These are phyloP conservation scores for Mycena maculata DNA, from an alignment of 768 basidiomycete genomes.

Conservation along the genomic window DNA sequence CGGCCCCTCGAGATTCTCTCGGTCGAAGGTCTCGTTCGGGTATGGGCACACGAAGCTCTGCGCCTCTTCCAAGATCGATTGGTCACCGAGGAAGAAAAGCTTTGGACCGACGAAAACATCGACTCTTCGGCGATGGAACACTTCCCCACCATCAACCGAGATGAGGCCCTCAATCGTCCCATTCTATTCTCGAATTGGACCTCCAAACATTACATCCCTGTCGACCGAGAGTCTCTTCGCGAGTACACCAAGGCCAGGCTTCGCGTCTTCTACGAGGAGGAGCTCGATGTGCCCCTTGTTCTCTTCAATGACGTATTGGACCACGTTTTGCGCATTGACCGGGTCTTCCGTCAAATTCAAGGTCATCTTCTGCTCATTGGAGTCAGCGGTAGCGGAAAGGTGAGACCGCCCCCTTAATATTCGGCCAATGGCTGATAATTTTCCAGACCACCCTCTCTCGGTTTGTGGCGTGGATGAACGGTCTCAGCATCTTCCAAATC, in stretches of 20 bases:
- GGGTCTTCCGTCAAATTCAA: slow-evolving; percentile 98
- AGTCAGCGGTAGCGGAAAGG: slow-evolving; percentile 98
- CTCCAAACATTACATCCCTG: slow-evolving; percentile 94
- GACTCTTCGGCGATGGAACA: slow-evolving; percentile 85
- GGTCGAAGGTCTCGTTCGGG: slow-evolving; percentile 93
- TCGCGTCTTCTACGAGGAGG: slow-evolving; percentile 99
- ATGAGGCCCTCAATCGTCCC: slow-evolving; percentile 88
- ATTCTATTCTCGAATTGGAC: slow-evolving; percentile 99
- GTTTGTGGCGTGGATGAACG: slow-evolving; percentile 99
- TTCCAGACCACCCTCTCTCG: slow-evolving; percentile 93
- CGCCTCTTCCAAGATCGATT: slow-evolving; percentile 98
- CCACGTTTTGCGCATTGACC: slow-evolving; percentile 96
- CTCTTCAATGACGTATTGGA: slow-evolving; percentile 99
- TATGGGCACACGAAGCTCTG: slow-evolving; percentile 98
- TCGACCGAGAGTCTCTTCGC: slow-evolving; percentile 91
- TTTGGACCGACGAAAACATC: slow-evolving; percentile 95
- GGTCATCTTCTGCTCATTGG: slow-evolving; percentile 97
- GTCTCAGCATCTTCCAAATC: slow-evolving; percentile 98
- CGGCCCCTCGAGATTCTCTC: slow-evolving; percentile 92
- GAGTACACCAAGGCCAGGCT: slow-evolving; percentile 98
- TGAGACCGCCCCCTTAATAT: slow-evolving; percentile 47
- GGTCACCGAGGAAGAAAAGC: slow-evolving; percentile 90
- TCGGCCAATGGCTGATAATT: slow-evolving; percentile 32
- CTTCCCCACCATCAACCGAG: slow-evolving; percentile 92
- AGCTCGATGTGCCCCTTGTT: slow-evolving; percentile 96